Evolutionary conservation across 2,329 filamentous ascomycete genomes (phyloP).

Genomic region (Pseudogymnoascus sp.): DNA sequence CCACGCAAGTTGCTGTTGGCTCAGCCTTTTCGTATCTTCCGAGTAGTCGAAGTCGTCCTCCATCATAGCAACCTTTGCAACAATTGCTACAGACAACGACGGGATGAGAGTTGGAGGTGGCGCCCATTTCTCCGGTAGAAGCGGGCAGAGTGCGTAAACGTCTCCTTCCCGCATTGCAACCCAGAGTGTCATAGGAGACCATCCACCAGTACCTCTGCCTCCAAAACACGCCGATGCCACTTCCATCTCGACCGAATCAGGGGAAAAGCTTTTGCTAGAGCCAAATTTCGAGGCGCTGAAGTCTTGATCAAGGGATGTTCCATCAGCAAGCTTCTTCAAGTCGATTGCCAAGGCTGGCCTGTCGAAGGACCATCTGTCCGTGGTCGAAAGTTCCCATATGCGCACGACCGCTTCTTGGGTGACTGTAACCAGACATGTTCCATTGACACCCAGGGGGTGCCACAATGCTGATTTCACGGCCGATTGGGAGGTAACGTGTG

Average conservation of each 20-base stretch:
- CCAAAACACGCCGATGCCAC: slow-evolving; percentile 81
- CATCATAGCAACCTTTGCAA: slow-evolving; percentile 59
- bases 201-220: slow-evolving; percentile 61
- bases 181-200: slow-evolving; percentile 96
- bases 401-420: slow-evolving; percentile 83
- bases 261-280: slow-evolving; percentile 74
- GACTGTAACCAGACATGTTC: slow-evolving; percentile 76
- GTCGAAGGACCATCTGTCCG: slow-evolving; percentile 81
- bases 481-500: slow-evolving; percentile 79
- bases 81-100: slow-evolving; percentile 73
- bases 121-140: slow-evolving; percentile 81
- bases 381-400: slow-evolving; percentile 80
- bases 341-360: slow-evolving; percentile 77
- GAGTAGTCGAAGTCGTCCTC: slow-evolving; percentile 51
- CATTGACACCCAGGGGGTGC: slow-evolving; percentile 83
- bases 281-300: slow-evolving; percentile 68
- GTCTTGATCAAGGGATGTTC: slow-evolving; percentile 72
- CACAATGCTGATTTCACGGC: slow-evolving; percentile 75
- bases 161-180: slow-evolving; percentile 91
- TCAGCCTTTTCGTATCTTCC: slow-evolving; percentile 45
- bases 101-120: slow-evolving; percentile 68
- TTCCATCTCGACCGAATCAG: slow-evolving; percentile 87
- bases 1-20: slow-evolving; percentile 59
- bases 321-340: slow-evolving; percentile 79
- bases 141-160: slow-evolving; percentile 84